Evolutionary conservation across 1,284 basidiomycete genomes (phyloP).

Genomic region (Tilletia walkeri): DNA sequence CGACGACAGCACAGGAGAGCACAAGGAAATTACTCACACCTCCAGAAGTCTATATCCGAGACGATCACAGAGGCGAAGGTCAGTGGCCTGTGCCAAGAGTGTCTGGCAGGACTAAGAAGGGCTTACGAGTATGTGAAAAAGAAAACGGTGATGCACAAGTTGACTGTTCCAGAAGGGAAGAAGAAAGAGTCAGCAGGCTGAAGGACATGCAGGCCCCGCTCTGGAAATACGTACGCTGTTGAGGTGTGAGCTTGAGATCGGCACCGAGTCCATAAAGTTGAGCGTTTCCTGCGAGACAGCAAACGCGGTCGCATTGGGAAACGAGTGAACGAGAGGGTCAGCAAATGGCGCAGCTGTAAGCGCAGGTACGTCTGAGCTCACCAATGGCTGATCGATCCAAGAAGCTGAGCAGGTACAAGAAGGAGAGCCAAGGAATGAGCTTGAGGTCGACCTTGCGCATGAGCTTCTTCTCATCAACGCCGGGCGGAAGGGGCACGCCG

Average conservation of each 20-base stretch:
- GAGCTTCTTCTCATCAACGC: constrained; percentile 46
- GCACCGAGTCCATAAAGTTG: constrained; percentile 32
- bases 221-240: constrained; percentile 17
- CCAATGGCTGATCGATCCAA: constrained; percentile 61
- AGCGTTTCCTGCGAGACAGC: constrained; percentile 33
- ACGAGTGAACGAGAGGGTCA: background rate
- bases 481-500: constrained; percentile 22
- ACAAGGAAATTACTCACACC: background rate
- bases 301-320: background rate
- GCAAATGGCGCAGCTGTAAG: background rate
- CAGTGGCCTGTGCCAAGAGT: background rate
- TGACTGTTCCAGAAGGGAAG: constrained; percentile 18
- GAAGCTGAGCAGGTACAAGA: constrained; percentile 41
- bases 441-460: constrained; percentile 46
- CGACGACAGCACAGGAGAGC: background rate
- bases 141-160: constrained; percentile 34
- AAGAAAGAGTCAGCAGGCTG: background rate
- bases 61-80: background rate
- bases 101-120: background rate
- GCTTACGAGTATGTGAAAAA: constrained; percentile 39
- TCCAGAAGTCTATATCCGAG: background rate
- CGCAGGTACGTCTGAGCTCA: constrained; percentile 23
- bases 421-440: constrained; percentile 44
- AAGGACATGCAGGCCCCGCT: background rate
- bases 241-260: constrained; percentile 27